A percentile compares a stretch with the other conserved stretches of the same genome.
phyloP scores from a whole-genome alignment of 106 monocot genomes.

The Cymbidium sinense region DNA sequence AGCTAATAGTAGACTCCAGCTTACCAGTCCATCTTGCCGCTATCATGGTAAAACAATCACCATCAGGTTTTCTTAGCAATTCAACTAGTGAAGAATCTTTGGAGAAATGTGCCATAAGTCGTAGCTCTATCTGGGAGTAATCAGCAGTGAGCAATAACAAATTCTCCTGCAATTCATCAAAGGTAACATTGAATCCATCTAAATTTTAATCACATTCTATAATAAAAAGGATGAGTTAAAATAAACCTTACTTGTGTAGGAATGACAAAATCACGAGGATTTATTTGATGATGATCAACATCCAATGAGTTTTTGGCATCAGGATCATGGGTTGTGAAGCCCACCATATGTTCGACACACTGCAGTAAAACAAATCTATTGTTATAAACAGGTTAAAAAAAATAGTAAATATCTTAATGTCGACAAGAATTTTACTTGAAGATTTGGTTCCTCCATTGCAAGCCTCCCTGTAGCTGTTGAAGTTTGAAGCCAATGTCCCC shows the following conservation, averaged over 20 bases:
- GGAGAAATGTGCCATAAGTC: conserved; percentile 96
- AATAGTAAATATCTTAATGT: not conserved
- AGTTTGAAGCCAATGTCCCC: conserved; percentile 92
- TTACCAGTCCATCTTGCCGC: conserved; percentile 84
- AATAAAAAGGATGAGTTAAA: not conserved
- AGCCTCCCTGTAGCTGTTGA: conserved; percentile 93
- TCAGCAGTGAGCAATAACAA: conserved; percentile 93
- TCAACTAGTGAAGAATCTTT: conserved; percentile 64
- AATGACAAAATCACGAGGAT: conserved; percentile 90
- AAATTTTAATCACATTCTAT: not conserved
- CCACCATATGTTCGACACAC: conserved; percentile 85
- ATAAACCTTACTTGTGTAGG: conserved; percentile 69
- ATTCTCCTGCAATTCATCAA: conserved; percentile 48
- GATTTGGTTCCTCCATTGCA: conserved; percentile 99
- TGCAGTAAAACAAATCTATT: conserved; percentile 20
- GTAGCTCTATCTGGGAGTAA: conserved; percentile 93
- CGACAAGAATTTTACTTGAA: conserved; percentile 53
- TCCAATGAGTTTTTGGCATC: conserved; percentile 23
- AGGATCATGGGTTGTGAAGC: conserved; percentile 32
- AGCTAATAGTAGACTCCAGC: conserved; percentile 38
- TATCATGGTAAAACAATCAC: conserved; percentile 92
- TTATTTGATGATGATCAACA: conserved; percentile 50
- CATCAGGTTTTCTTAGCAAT: conserved; percentile 82
- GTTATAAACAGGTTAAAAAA: not conserved
- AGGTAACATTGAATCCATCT: conserved; percentile 9